These are phyloP conservation scores for Licmophora abbreviata DNA, from an alignment of 108 stramenopile species.

Conservation along the genomic window DNA sequence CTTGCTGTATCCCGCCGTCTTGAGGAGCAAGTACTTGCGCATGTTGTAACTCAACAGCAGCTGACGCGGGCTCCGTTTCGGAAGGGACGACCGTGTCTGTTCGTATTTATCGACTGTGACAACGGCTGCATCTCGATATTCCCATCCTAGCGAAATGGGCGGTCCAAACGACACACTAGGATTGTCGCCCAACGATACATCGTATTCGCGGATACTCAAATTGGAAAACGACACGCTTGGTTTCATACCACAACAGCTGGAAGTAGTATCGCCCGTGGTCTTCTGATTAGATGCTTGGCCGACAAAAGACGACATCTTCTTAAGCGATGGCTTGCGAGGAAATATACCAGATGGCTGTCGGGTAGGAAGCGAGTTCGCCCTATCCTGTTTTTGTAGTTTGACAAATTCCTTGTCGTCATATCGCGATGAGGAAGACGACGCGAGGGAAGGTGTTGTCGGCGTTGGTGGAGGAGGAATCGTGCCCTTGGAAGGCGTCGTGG, in stretches of 20 bases:
- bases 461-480: not conserved
- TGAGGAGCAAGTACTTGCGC: constrained; percentile 32
- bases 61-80: constrained; percentile 17
- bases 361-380: not conserved
- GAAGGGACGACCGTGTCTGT: not conserved
- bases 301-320: not conserved
- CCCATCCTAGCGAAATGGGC: constrained; percentile 50
- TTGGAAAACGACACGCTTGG: constrained; percentile 42
- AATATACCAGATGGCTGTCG: not conserved
- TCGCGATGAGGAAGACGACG: not conserved
- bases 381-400: not conserved
- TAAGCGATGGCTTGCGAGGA: not conserved
- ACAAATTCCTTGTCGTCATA: not conserved
- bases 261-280: not conserved
- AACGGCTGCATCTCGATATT: constrained; percentile 13
- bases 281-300: not conserved
- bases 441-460: not conserved
- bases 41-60: constrained; percentile 31
- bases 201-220: constrained; percentile 43
- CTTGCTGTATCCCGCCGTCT: constrained; percentile 31
- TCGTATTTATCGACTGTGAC: constrained; percentile 25
- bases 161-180: constrained; percentile 50
- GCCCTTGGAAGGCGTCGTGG: too few relatives aligned
- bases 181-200: constrained; percentile 49
- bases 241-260: constrained; percentile 11